Conservation (phyloP, 257 asterid genomes). For the Fraxinus anomala region DNA sequence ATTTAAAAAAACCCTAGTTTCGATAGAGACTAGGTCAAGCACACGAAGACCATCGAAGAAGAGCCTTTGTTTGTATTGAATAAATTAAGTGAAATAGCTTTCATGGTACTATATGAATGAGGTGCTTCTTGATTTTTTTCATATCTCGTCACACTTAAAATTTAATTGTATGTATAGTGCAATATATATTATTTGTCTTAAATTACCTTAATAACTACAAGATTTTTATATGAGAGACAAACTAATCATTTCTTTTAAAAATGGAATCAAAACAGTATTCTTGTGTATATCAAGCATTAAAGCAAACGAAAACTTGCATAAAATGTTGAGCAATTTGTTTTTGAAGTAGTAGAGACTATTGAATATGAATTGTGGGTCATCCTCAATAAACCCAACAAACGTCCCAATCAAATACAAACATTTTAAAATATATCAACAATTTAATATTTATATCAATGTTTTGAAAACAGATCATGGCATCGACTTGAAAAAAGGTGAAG, state of each 20-base stretch:
- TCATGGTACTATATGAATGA: slow-evolving; percentile 28
- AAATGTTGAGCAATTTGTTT: not conserved
- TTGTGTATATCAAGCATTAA: not conserved
- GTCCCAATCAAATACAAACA: not conserved
- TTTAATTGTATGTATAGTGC: not conserved
- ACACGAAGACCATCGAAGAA: too few species aligned
- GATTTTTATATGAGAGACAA: not conserved
- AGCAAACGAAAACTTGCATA: not conserved
- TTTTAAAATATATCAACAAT: too few species aligned
- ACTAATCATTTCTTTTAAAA: too few species aligned
- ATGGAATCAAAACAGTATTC: not conserved
- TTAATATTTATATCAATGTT: too few species aligned
- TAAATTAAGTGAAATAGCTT: slow-evolving; percentile 13
- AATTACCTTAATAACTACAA: not conserved
- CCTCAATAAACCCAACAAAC: not conserved
- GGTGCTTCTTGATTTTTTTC: not conserved
- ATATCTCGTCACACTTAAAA: not conserved
- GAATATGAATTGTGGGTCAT: not conserved
- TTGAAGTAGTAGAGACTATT: not conserved
- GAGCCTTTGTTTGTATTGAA: not conserved
- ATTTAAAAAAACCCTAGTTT: too few species aligned
- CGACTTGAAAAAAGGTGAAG: too few species aligned
- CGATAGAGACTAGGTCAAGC: too few species aligned
- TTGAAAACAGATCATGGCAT: too few species aligned
- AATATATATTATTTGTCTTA: not conserved